Base-by-base conservation (phyloP, 1,139 yeast species). In the Pichia sp. region DNA sequence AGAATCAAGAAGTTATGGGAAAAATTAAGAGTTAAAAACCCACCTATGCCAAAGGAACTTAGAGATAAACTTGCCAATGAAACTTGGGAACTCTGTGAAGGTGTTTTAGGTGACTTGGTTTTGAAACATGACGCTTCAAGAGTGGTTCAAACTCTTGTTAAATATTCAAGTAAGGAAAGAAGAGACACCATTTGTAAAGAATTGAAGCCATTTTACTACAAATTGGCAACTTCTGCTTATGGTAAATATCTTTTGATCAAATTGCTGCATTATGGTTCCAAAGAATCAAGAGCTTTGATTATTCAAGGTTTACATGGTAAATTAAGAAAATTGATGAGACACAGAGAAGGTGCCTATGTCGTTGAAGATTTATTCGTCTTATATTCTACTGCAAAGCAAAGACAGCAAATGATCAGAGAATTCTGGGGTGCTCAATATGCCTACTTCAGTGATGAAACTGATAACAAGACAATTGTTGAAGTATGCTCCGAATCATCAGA, bases 351-450 rank as follows among this genome's bases (percentile, higher is more conserved):
- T 67, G 97, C 97, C 16, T 88, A 92, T 59, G 97, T 92, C 37
- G 90, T 90, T 52, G 97, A 92, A 67, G 98, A 92, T 71, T 74
- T 88, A 57, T 92, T 73, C 62, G 86, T 88, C 31, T 78, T 88
- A 53, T 92, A 90, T 64, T 78, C 96, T 4, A 79, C 88, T 31
- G 75, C 83, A 38, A 86, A 81, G 51, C 97, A 92, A 66, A 85
- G 79, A 64, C 77, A 79, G 45, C 96, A 87, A 66, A 88, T 92
- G 82, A 78, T 92, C 53, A 79, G 95, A 64, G 97, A 92, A 65
- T 92, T 92, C 62, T 92, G 95, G 86, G 97, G 97, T 45, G 77
- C 95, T n/a, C 95, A 87, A 65, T 90, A 83, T 60, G 96, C 97
- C 31, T 81, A 87, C 16, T 90, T 92, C 69, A 29, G 35, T 27